Percentiles rank a stretch among this genome's conserved stretches.
phyloP scores from a whole-genome alignment of 208 protist genomes.

The Novymonas esmeraldas region DNA sequence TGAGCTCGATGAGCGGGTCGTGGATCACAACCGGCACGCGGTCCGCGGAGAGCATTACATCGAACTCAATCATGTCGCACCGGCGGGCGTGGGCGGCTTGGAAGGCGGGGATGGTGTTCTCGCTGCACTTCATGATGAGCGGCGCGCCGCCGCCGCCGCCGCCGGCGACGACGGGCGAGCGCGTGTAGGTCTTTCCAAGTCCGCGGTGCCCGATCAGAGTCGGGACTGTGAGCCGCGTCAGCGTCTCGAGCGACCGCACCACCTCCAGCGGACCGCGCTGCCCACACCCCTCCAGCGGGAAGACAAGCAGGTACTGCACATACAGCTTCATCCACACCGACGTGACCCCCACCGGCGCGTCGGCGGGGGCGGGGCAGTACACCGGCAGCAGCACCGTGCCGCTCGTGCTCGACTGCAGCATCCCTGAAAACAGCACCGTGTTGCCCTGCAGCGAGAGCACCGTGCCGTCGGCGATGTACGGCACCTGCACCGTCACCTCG shows the following conservation, averaged over 20 bases:
- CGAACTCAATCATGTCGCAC: constrained; percentile 83
- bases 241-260: constrained; percentile 63
- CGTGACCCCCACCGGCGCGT: constrained; percentile 14
- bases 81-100: constrained; percentile 73
- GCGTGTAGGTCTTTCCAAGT: constrained; percentile 81
- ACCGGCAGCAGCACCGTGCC: constrained; percentile 40
- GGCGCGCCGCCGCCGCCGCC: constrained; percentile 14
- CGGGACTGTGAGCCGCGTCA: constrained; percentile 49
- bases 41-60: constrained; percentile 85
- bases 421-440: constrained; percentile 39
- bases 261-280: constrained; percentile 44
- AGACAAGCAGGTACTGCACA: constrained; percentile 69
- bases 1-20: constrained; percentile 74
- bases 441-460: constrained; percentile 28
- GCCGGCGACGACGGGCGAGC: constrained; percentile 17
- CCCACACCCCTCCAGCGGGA: constrained; percentile 41
- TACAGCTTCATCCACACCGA: constrained; percentile 57
- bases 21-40: constrained; percentile 80
- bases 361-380: constrained; percentile 21
- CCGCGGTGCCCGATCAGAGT: constrained; percentile 82
- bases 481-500: constrained; percentile 45
- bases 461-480: constrained; percentile 16
- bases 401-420: constrained; percentile 46
- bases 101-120: constrained; percentile 78
- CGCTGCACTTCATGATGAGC: constrained; percentile 56